A percentile compares a stretch with the other conserved stretches of the same genome.
Evolutionary conservation across 2,329 filamentous ascomycete species (phyloP).

Genomic region (Achaetomium macrosporum): DNA sequence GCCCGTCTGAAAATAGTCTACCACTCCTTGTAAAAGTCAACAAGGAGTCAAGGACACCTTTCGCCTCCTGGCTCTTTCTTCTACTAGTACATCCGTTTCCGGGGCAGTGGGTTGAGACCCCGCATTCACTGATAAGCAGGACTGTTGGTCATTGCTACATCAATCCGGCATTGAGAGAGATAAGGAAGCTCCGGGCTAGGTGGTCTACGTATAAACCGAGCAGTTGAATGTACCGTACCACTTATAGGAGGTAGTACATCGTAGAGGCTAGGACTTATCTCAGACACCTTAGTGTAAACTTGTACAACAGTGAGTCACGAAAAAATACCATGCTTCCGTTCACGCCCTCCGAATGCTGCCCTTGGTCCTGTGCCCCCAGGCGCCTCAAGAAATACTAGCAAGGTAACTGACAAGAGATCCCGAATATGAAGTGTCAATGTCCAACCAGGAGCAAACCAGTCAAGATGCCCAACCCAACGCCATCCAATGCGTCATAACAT

Average conservation of each 20-base stretch:
- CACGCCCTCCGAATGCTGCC: not conserved
- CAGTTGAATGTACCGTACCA: too few species aligned
- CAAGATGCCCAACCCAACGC: not conserved
- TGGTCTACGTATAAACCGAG: too few species aligned
- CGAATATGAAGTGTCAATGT: too few species aligned
- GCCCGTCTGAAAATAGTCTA: too few species aligned
- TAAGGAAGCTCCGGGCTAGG: constrained; percentile 3
- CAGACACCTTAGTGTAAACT: too few species aligned
- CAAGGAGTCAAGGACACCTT: too few species aligned
- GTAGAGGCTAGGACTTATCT: too few species aligned
- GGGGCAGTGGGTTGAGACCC: constrained; percentile 6
- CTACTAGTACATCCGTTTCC: not conserved
- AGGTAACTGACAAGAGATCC: not conserved
- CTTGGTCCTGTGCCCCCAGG: constrained; percentile 3
- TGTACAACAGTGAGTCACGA: not conserved
- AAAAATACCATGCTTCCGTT: not conserved
- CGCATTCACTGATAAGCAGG: constrained; percentile 18
- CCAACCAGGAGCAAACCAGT: not conserved
- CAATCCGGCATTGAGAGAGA: not conserved
- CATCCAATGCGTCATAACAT: not conserved
- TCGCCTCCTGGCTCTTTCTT: not conserved
- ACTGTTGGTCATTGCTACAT: constrained; percentile 1
- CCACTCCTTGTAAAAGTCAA: too few species aligned
- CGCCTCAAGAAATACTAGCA: not conserved
- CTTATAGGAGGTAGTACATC: too few species aligned